Evolutionary conservation across 352 stramenopile species (phyloP).

Genomic region (Globisporangium middletonii): DNA sequence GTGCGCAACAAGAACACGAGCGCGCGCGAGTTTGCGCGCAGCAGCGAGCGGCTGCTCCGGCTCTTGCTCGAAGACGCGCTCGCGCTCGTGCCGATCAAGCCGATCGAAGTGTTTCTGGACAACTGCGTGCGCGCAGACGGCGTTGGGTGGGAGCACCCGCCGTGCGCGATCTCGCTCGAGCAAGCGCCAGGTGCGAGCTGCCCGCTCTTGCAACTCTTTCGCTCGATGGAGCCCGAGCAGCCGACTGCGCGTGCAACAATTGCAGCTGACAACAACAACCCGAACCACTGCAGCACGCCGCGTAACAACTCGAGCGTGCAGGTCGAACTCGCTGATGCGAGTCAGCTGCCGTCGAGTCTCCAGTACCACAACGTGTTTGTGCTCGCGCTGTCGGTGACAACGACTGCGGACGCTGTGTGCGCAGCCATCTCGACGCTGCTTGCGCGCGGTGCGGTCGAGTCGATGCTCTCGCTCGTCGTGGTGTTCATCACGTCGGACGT

Average conservation of each 20-base stretch:
- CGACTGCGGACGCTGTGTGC: conserved; percentile 23
- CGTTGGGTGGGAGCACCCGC: conserved; percentile 26
- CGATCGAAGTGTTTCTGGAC: conserved; percentile 22
- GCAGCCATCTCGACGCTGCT: conserved; percentile 27
- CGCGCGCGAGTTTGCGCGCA: conserved; percentile 30
- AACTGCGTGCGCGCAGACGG: conserved; percentile 24
- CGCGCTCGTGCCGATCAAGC: conserved; percentile 25
- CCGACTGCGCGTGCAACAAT: conserved; percentile 11
- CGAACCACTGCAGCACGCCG: conserved; percentile 21
- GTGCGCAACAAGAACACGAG: conserved; percentile 31
- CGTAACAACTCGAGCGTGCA: conserved; percentile 5
- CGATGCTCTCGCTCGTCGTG: conserved; percentile 37
- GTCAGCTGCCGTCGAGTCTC: conserved; percentile 18
- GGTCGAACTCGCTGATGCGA: conserved; percentile 9
- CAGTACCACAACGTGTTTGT: conserved; percentile 50
- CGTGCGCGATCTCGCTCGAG: conserved; percentile 26
- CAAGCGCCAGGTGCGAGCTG: conserved; percentile 3
- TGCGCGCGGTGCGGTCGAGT: conserved; percentile 30
- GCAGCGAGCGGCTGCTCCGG: conserved; percentile 35
- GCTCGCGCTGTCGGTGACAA: conserved; percentile 27
- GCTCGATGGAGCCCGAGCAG: conserved; percentile 17
- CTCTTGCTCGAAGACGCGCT: conserved; percentile 55
- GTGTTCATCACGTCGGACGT: conserved; percentile 30
- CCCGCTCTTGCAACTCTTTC: conserved; percentile 24
- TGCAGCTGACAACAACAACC: not conserved